Evolutionary conservation across 495 filamentous ascomycete species (phyloP).

Genomic region (Penicillium crystallinum): DNA sequence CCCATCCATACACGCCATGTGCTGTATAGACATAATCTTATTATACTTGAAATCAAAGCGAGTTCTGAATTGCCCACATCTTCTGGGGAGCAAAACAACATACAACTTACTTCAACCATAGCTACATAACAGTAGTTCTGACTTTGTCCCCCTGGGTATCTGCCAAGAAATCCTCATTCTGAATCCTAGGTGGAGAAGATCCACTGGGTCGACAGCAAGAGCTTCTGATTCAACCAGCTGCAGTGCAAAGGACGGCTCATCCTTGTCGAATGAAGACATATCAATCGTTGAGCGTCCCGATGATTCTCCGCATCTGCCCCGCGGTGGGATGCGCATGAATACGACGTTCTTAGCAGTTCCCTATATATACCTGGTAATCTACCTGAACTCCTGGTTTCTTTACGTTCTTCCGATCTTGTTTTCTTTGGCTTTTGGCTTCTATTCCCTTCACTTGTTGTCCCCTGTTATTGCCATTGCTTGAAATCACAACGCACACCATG

Average conservation of each 20-base stretch:
- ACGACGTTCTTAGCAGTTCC: constrained; percentile 2
- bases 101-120: too few species aligned
- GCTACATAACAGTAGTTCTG: too few species aligned
- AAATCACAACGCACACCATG: constrained; percentile 11
- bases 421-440: neutral
- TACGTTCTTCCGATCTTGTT: neutral
- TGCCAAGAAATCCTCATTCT: neutral
- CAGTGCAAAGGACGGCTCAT: constrained; percentile 1
- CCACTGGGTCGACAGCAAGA: constrained; percentile 1
- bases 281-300: constrained; percentile 9
- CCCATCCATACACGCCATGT: too few species aligned
- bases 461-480: neutral
- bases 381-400: neutral
- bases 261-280: constrained; percentile 1
- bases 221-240: constrained; percentile 8
- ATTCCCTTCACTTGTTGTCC: neutral
- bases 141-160: neutral
- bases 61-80: too few species aligned
- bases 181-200: constrained; percentile 13
- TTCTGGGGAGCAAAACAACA: too few species aligned
- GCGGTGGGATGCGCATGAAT: constrained; percentile 16
- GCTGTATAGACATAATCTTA: too few species aligned
- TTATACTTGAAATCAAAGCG: too few species aligned
- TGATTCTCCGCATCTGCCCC: constrained; percentile 27
- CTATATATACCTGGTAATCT: constrained; percentile 1